Evolutionary conservation across 345 rosid genomes (phyloP).

Genomic region (Rubroshorea leprosula): DNA sequence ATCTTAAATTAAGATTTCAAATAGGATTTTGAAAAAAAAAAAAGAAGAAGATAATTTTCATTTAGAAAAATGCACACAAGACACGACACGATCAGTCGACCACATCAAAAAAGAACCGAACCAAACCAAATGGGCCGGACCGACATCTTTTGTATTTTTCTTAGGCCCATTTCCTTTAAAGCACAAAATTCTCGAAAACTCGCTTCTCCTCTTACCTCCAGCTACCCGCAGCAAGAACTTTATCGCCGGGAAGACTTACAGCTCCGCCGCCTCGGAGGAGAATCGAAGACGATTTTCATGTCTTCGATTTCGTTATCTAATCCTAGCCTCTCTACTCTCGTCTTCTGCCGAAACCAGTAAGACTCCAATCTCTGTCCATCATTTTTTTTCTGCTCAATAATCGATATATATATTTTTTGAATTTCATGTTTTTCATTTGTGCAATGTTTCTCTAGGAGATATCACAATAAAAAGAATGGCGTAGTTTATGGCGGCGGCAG

Average conservation of each 20-base stretch:
- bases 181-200: no score
- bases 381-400: neutral
- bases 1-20: no score
- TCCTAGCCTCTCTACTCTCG: conserved; percentile 44
- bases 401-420: neutral
- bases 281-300: conserved; percentile 25
- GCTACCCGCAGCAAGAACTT: neutral
- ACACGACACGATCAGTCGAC: no score
- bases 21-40: no score
- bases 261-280: neutral
- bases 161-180: neutral
- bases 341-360: conserved; percentile 49
- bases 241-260: neutral
- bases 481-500: conserved; percentile 19
- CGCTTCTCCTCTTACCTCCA: neutral
- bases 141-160: neutral
- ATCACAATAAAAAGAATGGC: conserved; percentile 19
- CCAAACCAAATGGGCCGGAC: neutral
- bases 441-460: neutral
- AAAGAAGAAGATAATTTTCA: no score
- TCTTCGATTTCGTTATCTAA: conserved; percentile 47
- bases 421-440: neutral
- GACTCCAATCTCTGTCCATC: neutral
- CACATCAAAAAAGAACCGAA: neutral
- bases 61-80: no score